A percentile compares a stretch with the other conserved stretches of the same genome.
phyloP scores from a whole-genome alignment of 1,284 basidiomycete species.

The Coniophora puteana region DNA sequence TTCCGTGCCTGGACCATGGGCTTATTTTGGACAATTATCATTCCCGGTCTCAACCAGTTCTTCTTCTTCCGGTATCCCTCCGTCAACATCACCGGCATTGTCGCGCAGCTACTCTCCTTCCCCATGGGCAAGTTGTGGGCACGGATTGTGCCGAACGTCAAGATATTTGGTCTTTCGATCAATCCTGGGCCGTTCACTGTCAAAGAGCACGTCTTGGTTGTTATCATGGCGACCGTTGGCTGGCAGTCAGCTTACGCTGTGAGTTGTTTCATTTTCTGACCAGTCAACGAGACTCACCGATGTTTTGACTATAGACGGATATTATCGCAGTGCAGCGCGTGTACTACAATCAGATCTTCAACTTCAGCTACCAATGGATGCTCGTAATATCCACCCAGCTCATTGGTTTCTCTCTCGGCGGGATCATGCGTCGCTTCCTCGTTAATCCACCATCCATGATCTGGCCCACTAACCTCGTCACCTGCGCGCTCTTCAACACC shows the following conservation, averaged over 20 bases:
- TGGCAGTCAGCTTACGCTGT: slow-evolving; percentile 63
- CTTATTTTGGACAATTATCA: slow-evolving; percentile 45
- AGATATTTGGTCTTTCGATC: slow-evolving; percentile 51
- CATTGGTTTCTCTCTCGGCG: slow-evolving; percentile 86
- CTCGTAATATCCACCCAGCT: slow-evolving; percentile 83
- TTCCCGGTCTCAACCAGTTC: slow-evolving; percentile 51
- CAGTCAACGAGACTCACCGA: neutral
- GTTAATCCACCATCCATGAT: slow-evolving; percentile 91
- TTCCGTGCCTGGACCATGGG: neutral
- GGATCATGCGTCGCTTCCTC: slow-evolving; percentile 74
- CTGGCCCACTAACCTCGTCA: slow-evolving; percentile 85
- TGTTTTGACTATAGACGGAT: slow-evolving; percentile 53
- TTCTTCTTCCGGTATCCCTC: slow-evolving; percentile 51
- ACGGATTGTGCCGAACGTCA: slow-evolving; percentile 44
- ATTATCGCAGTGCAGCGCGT: slow-evolving; percentile 68
- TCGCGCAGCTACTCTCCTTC: slow-evolving; percentile 31
- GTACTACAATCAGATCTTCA: slow-evolving; percentile 57
- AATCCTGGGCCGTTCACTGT: slow-evolving; percentile 74
- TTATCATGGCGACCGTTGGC: slow-evolving; percentile 80
- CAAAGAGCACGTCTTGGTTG: slow-evolving; percentile 66
- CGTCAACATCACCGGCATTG: slow-evolving; percentile 32
- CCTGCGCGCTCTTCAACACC: slow-evolving; percentile 81
- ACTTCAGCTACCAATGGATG: slow-evolving; percentile 70
- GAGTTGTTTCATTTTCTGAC: slow-evolving; percentile 18
- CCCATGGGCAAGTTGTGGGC: slow-evolving; percentile 31